These are phyloP conservation scores for Astragalus membranaceus DNA, from an alignment of 306 rosid genomes.

Conservation along the genomic window DNA sequence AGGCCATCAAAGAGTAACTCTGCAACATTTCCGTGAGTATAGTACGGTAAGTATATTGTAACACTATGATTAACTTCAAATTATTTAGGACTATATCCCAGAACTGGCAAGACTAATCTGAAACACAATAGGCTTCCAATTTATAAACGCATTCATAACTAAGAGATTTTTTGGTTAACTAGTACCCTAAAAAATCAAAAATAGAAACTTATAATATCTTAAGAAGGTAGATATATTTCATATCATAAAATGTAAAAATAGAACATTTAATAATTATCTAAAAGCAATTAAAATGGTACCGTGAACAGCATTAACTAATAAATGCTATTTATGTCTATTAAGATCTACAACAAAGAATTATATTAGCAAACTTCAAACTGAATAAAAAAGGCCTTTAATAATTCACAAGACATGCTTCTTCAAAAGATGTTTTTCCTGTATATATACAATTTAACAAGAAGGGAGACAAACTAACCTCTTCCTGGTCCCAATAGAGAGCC, in stretches of 20 bases:
- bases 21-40: constrained; percentile 29
- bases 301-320: neutral
- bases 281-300: neutral
- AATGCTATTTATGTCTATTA: neutral
- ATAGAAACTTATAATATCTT: neutral
- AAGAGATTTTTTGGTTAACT: neutral
- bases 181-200: neutral
- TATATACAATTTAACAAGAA: constrained; percentile 9
- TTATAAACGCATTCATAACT: neutral
- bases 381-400: neutral
- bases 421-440: neutral
- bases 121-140: neutral
- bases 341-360: neutral
- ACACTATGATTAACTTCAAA: neutral
- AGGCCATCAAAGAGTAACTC: constrained; percentile 87
- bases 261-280: neutral
- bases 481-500: constrained; percentile 90
- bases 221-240: neutral
- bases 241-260: neutral
- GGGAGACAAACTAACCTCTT: constrained; percentile 57
- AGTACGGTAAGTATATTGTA: neutral
- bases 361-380: neutral
- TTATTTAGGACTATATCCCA: neutral
- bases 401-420: neutral
- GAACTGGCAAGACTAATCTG: neutral